These are phyloP conservation scores for Arbutus unedo DNA, from an alignment of 148 eudicot species.

Conservation along the genomic window DNA sequence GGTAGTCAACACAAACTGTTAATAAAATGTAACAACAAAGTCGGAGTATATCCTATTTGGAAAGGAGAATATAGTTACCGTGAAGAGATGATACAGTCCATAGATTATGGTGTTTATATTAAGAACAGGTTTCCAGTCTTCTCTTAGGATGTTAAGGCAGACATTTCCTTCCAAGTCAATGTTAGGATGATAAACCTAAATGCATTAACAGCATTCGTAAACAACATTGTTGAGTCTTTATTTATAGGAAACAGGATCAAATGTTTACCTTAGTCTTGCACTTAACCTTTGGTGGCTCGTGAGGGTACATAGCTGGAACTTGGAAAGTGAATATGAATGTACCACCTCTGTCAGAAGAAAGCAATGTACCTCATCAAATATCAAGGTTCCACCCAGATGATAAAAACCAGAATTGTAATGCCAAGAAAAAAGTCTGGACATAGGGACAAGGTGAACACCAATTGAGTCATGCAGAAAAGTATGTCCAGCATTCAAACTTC, in stretches of 20 bases:
- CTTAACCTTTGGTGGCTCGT: constrained; percentile 76
- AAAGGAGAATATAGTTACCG: constrained; percentile 41
- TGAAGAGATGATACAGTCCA: constrained; percentile 81
- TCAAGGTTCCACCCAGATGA: not conserved
- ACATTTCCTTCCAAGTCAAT: constrained; percentile 94
- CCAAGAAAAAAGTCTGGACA: not conserved
- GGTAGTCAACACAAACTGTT: not conserved
- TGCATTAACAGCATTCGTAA: not conserved
- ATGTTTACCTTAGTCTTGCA: constrained; percentile 61
- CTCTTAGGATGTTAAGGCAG: constrained; percentile 87
- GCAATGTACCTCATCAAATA: not conserved
- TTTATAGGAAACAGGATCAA: not conserved
- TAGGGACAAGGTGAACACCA: not conserved
- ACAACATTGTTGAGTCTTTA: not conserved
- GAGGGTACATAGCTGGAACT: constrained; percentile 65
- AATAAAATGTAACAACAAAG: not conserved
- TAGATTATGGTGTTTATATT: constrained; percentile 80
- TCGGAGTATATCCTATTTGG: not conserved
- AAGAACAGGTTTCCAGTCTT: constrained; percentile 94
- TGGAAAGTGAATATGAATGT: constrained; percentile 51
- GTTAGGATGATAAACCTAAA: constrained; percentile 80
- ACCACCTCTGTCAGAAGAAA: constrained; percentile 45
- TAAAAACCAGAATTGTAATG: not conserved
- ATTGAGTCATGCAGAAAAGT: not conserved
- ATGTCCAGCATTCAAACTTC: not conserved